These are phyloP conservation scores for Sporothrix brasiliensis DNA, from an alignment of 2,329 filamentous ascomycete genomes.

Conservation along the genomic window DNA sequence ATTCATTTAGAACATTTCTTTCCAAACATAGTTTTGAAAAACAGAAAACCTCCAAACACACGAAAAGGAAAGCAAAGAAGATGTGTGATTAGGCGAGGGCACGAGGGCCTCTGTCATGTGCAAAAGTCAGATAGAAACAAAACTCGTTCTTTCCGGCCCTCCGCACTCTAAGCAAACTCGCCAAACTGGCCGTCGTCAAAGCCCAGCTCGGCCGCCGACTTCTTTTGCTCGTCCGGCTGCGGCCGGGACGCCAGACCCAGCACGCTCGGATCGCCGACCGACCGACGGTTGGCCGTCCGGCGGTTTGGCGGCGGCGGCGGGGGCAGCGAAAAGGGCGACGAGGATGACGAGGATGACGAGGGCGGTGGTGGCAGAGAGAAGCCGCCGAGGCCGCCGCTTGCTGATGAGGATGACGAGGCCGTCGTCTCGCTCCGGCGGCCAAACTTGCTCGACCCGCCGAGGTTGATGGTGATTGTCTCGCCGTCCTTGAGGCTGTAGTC, in stretches of 20 bases:
- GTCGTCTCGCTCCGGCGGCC: conserved; percentile 49
- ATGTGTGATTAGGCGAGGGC: not conserved
- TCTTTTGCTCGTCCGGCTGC: conserved; percentile 52
- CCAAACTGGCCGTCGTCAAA: conserved; percentile 90
- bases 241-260: conserved; percentile 26
- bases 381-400: conserved; percentile 45
- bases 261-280: conserved; percentile 33
- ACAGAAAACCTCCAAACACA: not conserved
- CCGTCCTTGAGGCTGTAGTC: conserved; percentile 88
- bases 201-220: conserved; percentile 62
- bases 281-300: conserved; percentile 40
- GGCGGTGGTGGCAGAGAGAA: conserved; percentile 79
- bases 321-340: conserved; percentile 50
- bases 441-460: conserved; percentile 59
- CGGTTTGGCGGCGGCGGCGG: conserved; percentile 66
- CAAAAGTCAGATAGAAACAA: not conserved
- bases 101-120: not conserved
- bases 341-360: conserved; percentile 43
- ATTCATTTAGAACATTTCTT: not conserved
- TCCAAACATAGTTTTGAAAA: not conserved
- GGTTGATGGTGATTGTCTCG: conserved; percentile 82
- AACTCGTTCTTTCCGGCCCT: conserved; percentile 10
- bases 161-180: conserved; percentile 64
- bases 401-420: conserved; percentile 38
- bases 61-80: not conserved